Percentiles rank a stretch among this genome's conserved stretches.
These are phyloP conservation scores for Cercospora janseana DNA, from an alignment of 2,329 filamentous ascomycete species.

Conservation along the genomic window DNA sequence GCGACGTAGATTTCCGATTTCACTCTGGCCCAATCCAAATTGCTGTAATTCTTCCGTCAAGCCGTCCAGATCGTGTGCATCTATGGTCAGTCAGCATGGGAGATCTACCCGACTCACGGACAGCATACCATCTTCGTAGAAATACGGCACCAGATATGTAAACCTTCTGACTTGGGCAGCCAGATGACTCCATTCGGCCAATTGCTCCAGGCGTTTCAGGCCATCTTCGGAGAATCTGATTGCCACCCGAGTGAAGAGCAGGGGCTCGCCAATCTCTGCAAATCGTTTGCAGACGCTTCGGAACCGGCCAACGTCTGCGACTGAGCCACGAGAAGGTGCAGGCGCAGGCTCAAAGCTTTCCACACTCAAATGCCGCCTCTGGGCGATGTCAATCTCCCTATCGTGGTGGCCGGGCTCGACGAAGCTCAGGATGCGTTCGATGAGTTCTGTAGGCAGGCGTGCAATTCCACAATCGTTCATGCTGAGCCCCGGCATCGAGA, in stretches of 20 bases:
- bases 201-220: slow-evolving; percentile 50
- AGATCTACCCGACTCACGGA: not conserved
- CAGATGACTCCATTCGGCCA: slow-evolving; percentile 51
- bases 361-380: slow-evolving; percentile 52
- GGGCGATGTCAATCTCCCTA: slow-evolving; percentile 51
- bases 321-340: slow-evolving; percentile 43
- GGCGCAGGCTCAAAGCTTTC: slow-evolving; percentile 51
- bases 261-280: slow-evolving; percentile 50
- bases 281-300: slow-evolving; percentile 52
- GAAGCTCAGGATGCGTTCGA: slow-evolving; percentile 52
- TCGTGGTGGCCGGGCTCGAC: slow-evolving; percentile 52
- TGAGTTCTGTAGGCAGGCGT: slow-evolving; percentile 45
- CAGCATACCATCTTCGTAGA: slow-evolving; percentile 53
- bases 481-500: not conserved
- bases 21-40: slow-evolving; percentile 18
- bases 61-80: slow-evolving; percentile 22
- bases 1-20: slow-evolving; percentile 39
- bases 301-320: slow-evolving; percentile 48
- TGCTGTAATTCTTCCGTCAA: slow-evolving; percentile 23
- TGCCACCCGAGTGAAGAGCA: slow-evolving; percentile 54
- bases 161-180: slow-evolving; percentile 58
- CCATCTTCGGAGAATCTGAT: slow-evolving; percentile 52
- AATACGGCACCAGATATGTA: slow-evolving; percentile 60
- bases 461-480: slow-evolving; percentile 10
- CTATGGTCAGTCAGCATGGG: not conserved